A percentile compares a stretch with the other conserved stretches of the same genome.
Conservation (phyloP, 2,329 filamentous ascomycete genomes). For the Ophiostoma perfectum region DNA sequence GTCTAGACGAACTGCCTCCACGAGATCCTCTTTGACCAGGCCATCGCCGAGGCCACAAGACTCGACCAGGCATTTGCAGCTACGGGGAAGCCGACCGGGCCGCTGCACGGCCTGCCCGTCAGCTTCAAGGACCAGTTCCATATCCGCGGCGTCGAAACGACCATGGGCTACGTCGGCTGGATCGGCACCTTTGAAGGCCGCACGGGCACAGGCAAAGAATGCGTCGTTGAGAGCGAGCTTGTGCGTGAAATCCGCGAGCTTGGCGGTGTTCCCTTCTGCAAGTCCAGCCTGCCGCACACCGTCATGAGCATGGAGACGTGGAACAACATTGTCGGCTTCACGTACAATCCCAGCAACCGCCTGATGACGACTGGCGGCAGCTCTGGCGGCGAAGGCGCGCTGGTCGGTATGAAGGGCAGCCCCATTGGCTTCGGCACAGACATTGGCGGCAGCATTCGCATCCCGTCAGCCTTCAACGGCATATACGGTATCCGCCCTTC, state of each 20-base stretch:
- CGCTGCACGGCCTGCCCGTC: slow-evolving; percentile 43
- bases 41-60: slow-evolving; percentile 32
- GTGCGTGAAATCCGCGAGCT: slow-evolving; percentile 30
- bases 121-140: slow-evolving; percentile 46
- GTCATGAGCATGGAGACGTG: slow-evolving; percentile 31
- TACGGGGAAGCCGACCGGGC: slow-evolving; percentile 32
- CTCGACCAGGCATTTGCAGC: slow-evolving; percentile 33
- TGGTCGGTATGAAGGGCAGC: slow-evolving; percentile 33
- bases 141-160: slow-evolving; percentile 39
- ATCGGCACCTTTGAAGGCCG: slow-evolving; percentile 14
- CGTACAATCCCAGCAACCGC: slow-evolving; percentile 35
- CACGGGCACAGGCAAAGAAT: slow-evolving; percentile 23
- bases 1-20: slow-evolving; percentile 43
- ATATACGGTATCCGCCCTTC: slow-evolving; percentile 33
- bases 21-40: slow-evolving; percentile 36
- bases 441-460: slow-evolving; percentile 29
- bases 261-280: slow-evolving; percentile 30
- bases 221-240: slow-evolving; percentile 29
- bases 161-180: slow-evolving; percentile 28
- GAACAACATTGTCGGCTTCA: slow-evolving; percentile 36
- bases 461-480: slow-evolving; percentile 33
- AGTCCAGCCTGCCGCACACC: slow-evolving; percentile 32
- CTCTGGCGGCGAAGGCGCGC: slow-evolving; percentile 37
- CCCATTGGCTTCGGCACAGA: slow-evolving; percentile 35
- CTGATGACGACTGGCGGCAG: slow-evolving; percentile 34